These are phyloP conservation scores for Torulaspora delbrueckii DNA, from an alignment of 805 yeast species.

Conservation along the genomic window DNA sequence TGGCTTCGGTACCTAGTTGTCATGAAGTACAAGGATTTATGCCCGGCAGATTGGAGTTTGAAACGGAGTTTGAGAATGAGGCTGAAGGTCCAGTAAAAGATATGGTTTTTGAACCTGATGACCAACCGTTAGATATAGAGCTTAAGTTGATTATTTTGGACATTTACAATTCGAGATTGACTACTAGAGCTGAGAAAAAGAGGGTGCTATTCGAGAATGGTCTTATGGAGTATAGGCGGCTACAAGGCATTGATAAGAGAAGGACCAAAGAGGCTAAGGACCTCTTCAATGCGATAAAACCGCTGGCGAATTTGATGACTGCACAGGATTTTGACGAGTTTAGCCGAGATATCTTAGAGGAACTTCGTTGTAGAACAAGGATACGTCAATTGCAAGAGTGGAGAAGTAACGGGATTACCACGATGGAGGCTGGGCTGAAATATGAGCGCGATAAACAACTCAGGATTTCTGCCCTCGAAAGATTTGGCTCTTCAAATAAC, in stretches of 20 bases:
- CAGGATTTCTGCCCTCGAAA: conserved; percentile 57
- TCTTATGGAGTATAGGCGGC: conserved; percentile 77
- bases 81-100: conserved; percentile 93
- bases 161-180: conserved; percentile 82
- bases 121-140: conserved; percentile 80
- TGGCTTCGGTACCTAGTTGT: conserved; percentile 91
- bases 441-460: conserved; percentile 84
- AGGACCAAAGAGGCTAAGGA: conserved; percentile 89
- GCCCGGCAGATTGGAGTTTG: conserved; percentile 98
- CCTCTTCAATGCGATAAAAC: conserved; percentile 64
- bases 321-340: conserved; percentile 76
- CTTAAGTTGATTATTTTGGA: conserved; percentile 81
- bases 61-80: conserved; percentile 92
- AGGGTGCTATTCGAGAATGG: conserved; percentile 71
- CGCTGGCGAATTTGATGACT: conserved; percentile 75
- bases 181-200: conserved; percentile 90
- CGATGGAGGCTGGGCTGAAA: conserved; percentile 73
- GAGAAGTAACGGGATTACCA: conserved; percentile 84
- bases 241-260: conserved; percentile 76
- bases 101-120: conserved; percentile 93
- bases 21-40: conserved; percentile 96
- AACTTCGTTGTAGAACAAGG: conserved; percentile 70
- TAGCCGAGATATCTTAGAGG: conserved; percentile 66
- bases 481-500: conserved; percentile 38
- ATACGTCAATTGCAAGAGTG: conserved; percentile 90